Evolutionary conservation across 163 green algal species (phyloP).

Genomic region (Botryococcus braunii): DNA sequence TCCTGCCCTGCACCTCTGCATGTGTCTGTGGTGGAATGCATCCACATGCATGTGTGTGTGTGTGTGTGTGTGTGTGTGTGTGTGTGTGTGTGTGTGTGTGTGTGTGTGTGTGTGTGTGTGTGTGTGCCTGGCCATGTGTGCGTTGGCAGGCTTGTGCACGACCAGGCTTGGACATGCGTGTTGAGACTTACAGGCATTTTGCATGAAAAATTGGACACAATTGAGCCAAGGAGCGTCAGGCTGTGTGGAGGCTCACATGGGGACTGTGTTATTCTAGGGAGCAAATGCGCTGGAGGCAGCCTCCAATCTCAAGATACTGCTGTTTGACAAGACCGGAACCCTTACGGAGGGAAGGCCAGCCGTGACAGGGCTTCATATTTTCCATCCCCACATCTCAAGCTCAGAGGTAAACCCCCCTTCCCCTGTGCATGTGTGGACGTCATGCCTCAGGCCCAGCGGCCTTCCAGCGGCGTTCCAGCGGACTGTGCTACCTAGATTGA

Average conservation of each 20-base stretch:
- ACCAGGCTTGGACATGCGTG: neutral
- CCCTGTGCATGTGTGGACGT: neutral
- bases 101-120: no score
- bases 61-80: no score
- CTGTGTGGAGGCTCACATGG: neutral
- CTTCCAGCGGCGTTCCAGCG: no score
- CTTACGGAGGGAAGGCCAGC: constrained; percentile 71
- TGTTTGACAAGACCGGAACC: constrained; percentile 99
- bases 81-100: no score
- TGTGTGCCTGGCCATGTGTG: no score
- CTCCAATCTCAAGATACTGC: constrained; percentile 61
- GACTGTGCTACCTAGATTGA: no score
- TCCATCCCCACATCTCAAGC: neutral
- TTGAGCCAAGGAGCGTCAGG: neutral
- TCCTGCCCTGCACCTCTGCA: no score
- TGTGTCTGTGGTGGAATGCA: no score
- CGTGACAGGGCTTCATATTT: constrained; percentile 43
- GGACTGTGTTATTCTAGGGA: constrained; percentile 12
- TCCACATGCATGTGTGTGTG: no score
- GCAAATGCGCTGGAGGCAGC: constrained; percentile 77
- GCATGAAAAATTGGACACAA: neutral
- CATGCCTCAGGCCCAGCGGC: neutral
- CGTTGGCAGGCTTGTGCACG: no score
- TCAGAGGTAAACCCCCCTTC: constrained; percentile 26
- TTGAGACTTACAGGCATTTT: neutral